Evolutionary conservation across 352 stramenopile genomes (phyloP).

Genomic region (Pilasporangium apinafurcum): DNA sequence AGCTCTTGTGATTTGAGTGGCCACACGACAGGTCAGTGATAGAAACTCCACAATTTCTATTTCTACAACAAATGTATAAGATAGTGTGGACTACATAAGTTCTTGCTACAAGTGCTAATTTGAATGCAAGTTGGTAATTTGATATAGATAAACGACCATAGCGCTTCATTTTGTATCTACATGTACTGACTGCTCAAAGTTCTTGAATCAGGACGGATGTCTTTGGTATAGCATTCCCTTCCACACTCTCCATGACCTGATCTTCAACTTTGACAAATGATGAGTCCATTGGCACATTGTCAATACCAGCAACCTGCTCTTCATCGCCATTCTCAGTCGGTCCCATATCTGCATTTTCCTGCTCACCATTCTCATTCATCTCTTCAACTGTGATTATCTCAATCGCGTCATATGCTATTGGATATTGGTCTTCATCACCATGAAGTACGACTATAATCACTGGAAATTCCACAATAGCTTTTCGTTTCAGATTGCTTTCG

Average conservation of each 20-base stretch:
- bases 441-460: constrained; percentile 52
- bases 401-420: constrained; percentile 59
- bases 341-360: background rate
- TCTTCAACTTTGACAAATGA: background rate
- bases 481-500: constrained; percentile 71
- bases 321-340: constrained; percentile 1
- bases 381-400: constrained; percentile 28
- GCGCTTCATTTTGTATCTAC: too few relatives aligned
- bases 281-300: constrained; percentile 7
- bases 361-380: background rate
- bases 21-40: background rate
- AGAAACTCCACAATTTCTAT: too few relatives aligned
- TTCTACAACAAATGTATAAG: too few relatives aligned
- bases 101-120: too few relatives aligned
- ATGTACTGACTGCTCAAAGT: too few relatives aligned
- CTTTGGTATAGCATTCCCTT: too few relatives aligned
- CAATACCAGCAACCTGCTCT: constrained; percentile 9
- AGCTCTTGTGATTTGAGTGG: constrained; percentile 14
- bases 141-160: too few relatives aligned
- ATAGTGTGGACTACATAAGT: too few relatives aligned
- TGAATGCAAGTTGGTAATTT: too few relatives aligned
- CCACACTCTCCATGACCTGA: too few relatives aligned
- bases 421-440: constrained; percentile 43
- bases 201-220: too few relatives aligned
- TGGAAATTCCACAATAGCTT: constrained; percentile 76